Conservation (phyloP, 2,329 filamentous ascomycete genomes). For the Trichoderma guizhouense region DNA sequence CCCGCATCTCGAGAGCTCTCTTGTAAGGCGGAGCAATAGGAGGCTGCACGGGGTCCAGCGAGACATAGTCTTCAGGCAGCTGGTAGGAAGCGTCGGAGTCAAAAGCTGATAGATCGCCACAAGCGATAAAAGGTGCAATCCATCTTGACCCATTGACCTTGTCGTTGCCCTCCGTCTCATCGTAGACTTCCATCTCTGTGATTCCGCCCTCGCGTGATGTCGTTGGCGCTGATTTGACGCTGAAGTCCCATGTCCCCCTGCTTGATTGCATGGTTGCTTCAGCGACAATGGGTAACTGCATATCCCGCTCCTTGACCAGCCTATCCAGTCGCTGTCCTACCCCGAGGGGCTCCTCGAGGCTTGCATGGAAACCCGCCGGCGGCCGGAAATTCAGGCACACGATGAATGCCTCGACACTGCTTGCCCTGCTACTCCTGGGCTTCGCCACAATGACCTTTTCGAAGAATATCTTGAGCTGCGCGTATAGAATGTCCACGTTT, state of each 20-base stretch:
- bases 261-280: constrained; percentile 43
- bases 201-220: constrained; percentile 34
- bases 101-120: constrained; percentile 89
- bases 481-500: constrained; percentile 93
- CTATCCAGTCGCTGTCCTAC: constrained; percentile 54
- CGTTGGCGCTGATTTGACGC: constrained; percentile 20
- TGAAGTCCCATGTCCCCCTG: constrained; percentile 43
- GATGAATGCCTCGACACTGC: constrained; percentile 94
- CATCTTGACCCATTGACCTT: constrained; percentile 54
- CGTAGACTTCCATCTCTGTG: constrained; percentile 51
- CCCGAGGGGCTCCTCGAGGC: constrained; percentile 71
- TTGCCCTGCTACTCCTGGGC: constrained; percentile 89
- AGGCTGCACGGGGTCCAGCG: constrained; percentile 87
- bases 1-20: constrained; percentile 72
- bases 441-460: constrained; percentile 83
- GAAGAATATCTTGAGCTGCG: constrained; percentile 90
- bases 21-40: constrained; percentile 96
- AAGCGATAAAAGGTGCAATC: constrained; percentile 97
- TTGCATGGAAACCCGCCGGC: constrained; percentile 71
- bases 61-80: constrained; percentile 80
- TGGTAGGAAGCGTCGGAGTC: constrained; percentile 95
- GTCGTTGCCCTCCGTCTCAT: constrained; percentile 29
- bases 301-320: constrained; percentile 45
- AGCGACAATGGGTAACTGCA: constrained; percentile 41
- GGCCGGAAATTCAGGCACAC: constrained; percentile 89